phyloP scores from a whole-genome alignment of 768 basidiomycete genomes.

The Tricholoma furcatifolium region DNA sequence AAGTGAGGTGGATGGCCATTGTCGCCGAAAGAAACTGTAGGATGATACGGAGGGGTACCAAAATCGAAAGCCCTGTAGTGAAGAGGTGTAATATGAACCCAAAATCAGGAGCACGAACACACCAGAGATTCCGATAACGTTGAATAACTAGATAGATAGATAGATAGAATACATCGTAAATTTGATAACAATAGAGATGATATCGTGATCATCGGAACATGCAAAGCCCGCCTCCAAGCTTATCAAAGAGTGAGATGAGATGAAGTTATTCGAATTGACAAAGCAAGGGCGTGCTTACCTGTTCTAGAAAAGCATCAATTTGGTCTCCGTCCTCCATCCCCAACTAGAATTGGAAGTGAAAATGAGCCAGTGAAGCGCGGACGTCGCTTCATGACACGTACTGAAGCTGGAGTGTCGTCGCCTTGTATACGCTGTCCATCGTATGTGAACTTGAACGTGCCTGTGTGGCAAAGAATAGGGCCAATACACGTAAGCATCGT shows the following conservation, averaged over 20 bases:
- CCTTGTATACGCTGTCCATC: constrained; percentile 49
- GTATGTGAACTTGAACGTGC: constrained; percentile 61
- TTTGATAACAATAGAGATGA: background rate
- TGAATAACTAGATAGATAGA: too few relatives aligned
- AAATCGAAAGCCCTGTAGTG: too few relatives aligned
- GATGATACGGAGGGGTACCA: too few relatives aligned
- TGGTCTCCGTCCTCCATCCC: constrained; percentile 22
- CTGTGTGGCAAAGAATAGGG: constrained; percentile 27
- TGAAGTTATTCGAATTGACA: background rate
- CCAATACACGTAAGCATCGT: background rate
- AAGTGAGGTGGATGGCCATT: too few relatives aligned
- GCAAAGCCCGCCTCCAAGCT: constrained; percentile 18
- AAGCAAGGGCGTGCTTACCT: constrained; percentile 12
- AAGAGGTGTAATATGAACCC: too few relatives aligned
- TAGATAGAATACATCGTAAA: too few relatives aligned
- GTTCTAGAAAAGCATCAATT: constrained; percentile 20
- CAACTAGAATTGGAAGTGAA: constrained; percentile 7
- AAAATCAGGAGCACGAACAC: too few relatives aligned
- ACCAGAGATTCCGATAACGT: too few relatives aligned
- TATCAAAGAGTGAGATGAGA: background rate
- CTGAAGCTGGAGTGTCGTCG: constrained; percentile 54
- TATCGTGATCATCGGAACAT: constrained; percentile 7
- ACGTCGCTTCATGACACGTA: constrained; percentile 25
- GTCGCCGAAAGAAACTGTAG: too few relatives aligned
- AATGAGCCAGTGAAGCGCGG: background rate